Conservation (phyloP, 768 basidiomycete species). For the Mrakia frigida region DNA sequence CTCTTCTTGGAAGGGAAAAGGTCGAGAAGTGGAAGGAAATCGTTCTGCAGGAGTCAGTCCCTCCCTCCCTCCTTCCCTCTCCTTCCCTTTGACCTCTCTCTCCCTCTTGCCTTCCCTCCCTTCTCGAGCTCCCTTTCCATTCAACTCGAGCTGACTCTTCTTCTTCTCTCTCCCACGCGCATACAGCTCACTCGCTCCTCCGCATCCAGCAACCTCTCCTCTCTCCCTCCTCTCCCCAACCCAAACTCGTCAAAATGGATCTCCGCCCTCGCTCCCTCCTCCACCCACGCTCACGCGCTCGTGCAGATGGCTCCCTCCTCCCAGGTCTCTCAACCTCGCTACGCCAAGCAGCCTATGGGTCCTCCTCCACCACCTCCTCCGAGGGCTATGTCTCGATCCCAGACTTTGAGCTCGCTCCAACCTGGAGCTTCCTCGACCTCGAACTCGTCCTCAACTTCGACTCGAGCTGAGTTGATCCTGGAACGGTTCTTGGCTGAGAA, state of each 20-base stretch:
- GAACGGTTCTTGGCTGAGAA: neutral
- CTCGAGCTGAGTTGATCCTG: neutral
- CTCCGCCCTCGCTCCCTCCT: neutral
- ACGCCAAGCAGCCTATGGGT: neutral
- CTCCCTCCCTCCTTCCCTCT: neutral
- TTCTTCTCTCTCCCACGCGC: neutral
- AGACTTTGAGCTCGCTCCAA: conserved; percentile 7
- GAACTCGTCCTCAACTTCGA: neutral
- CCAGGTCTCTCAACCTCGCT: conserved; percentile 4
- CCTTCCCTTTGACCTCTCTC: neutral
- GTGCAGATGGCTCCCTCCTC: conserved; percentile 22
- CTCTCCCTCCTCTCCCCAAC: conserved; percentile 1
- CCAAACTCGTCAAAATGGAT: conserved; percentile 7
- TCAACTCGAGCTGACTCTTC: neutral
- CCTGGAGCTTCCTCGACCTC: neutral
- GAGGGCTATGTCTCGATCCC: neutral
- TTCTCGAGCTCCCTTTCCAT: neutral
- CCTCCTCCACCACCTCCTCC: neutral
- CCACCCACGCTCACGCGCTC: conserved; percentile 22
- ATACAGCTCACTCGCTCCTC: neutral
- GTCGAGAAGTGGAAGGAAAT: neutral
- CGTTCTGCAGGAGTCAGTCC: neutral
- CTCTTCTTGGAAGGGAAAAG: neutral
- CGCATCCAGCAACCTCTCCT: neutral
- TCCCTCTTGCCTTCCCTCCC: neutral